These are phyloP conservation scores for Polyporus tsugae DNA, from an alignment of 1,284 basidiomycete species.

Conservation along the genomic window DNA sequence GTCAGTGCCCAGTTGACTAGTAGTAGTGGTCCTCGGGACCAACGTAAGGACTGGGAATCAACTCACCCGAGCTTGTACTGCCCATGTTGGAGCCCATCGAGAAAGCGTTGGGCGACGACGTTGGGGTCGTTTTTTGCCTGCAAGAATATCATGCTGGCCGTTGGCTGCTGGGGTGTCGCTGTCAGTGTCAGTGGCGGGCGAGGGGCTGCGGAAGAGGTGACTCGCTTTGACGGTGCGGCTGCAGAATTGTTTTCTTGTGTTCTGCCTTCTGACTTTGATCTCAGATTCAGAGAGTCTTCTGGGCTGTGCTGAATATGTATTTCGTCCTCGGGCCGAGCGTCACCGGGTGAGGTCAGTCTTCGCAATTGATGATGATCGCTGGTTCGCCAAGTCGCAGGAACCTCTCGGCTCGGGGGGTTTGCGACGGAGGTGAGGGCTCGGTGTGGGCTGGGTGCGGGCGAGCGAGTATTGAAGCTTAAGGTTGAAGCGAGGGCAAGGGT, in stretches of 20 bases:
- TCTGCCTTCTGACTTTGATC: constrained; percentile 5
- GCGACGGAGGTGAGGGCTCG: not conserved
- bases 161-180: not conserved
- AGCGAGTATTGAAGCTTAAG: not conserved
- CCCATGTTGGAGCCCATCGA: not conserved
- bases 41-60: not conserved
- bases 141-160: constrained; percentile 6
- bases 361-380: not conserved
- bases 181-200: not conserved
- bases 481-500: not conserved
- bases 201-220: constrained; percentile 5
- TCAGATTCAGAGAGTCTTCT: constrained; percentile 2
- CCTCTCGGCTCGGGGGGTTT: not conserved
- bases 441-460: not conserved
- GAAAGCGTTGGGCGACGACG: constrained; percentile 7
- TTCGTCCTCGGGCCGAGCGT: not conserved
- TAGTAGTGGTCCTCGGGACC: not conserved
- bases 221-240: not conserved
- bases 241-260: constrained; percentile 1
- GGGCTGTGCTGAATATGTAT: not conserved
- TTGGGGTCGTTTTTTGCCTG: constrained; percentile 9
- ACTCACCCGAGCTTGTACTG: constrained; percentile 10
- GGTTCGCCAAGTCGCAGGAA: not conserved
- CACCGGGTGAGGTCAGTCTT: not conserved
- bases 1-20: not conserved